A percentile compares a stretch with the other conserved stretches of the same genome.
Conservation (phyloP, 2,329 filamentous ascomycete species). For the Cercospora zeae-maydis region DNA sequence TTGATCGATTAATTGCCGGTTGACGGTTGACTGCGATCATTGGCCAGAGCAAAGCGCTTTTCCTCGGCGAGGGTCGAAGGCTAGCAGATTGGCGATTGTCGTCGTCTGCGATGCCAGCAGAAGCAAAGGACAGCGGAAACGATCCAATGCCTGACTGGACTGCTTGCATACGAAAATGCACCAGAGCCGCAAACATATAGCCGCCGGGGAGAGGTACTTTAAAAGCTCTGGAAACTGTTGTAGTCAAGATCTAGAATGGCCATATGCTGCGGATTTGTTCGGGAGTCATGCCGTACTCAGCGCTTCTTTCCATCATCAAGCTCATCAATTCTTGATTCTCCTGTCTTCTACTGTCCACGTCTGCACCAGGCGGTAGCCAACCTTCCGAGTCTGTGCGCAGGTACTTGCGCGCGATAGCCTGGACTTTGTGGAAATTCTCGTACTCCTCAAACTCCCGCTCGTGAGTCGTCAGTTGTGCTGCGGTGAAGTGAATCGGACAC, state of each 20-base stretch:
- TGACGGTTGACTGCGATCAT: no score
- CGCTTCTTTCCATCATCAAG: background rate
- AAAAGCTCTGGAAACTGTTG: background rate
- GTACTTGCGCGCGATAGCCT: slow-evolving; percentile 2
- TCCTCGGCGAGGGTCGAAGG: no score
- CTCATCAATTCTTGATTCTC: background rate
- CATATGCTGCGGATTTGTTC: background rate
- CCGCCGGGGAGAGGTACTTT: no score
- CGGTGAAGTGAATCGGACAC: slow-evolving; percentile 5
- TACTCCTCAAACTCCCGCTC: slow-evolving; percentile 12
- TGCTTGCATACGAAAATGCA: no score
- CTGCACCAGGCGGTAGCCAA: slow-evolving; percentile 7
- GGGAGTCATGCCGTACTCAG: background rate
- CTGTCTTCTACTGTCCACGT: background rate
- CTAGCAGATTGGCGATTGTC: no score
- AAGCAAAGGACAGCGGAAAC: no score
- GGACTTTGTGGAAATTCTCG: background rate
- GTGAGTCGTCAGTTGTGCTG: slow-evolving; percentile 1
- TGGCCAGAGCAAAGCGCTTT: no score
- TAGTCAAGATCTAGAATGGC: background rate
- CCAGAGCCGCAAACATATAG: no score
- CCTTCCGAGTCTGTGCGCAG: slow-evolving; percentile 13
- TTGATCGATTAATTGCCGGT: no score
- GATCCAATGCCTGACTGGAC: no score
- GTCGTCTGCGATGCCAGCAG: no score